Conservation (phyloP, 495 filamentous ascomycete genomes). For the Talaromyces borbonicus region DNA sequence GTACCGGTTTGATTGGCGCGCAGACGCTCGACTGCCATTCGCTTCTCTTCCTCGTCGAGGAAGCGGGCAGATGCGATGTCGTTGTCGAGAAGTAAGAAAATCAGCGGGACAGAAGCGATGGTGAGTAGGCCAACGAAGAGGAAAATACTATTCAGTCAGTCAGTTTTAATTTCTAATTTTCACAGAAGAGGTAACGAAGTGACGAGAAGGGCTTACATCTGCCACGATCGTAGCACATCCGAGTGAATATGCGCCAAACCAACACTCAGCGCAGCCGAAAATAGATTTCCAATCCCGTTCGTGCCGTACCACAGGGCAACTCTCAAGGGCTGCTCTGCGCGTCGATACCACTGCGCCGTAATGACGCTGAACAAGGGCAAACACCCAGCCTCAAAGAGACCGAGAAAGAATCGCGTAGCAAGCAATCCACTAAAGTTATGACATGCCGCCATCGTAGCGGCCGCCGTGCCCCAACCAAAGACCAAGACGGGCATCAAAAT, state of each 20-base stretch:
- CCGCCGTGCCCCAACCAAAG: conserved; percentile 43
- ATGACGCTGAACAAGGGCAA: conserved; percentile 48
- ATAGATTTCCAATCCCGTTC: conserved; percentile 38
- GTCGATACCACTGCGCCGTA: conserved; percentile 40
- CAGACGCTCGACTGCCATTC: conserved; percentile 50
- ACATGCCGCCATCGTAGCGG: conserved; percentile 35
- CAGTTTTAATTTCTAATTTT: neutral
- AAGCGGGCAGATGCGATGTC: conserved; percentile 47
- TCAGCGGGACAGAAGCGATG: conserved; percentile 29
- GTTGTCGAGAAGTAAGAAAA: conserved; percentile 38
- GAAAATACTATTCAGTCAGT: conserved; percentile 29
- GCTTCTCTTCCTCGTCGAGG: conserved; percentile 47
- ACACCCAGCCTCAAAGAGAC: conserved; percentile 46
- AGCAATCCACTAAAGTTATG: conserved; percentile 34
- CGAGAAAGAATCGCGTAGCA: conserved; percentile 37
- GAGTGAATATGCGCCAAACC: conserved; percentile 47
- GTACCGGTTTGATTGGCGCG: conserved; percentile 54
- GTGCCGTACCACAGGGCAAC: conserved; percentile 42
- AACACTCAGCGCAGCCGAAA: conserved; percentile 36
- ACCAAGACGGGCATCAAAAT: conserved; percentile 52
- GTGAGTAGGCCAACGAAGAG: conserved; percentile 42
- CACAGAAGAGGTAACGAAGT: neutral
- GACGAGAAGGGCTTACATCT: conserved; percentile 38
- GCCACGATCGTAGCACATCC: conserved; percentile 44
- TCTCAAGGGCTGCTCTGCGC: conserved; percentile 39